Conservation (phyloP, 1,284 basidiomycete genomes). For the Caloboletus firmus region DNA sequence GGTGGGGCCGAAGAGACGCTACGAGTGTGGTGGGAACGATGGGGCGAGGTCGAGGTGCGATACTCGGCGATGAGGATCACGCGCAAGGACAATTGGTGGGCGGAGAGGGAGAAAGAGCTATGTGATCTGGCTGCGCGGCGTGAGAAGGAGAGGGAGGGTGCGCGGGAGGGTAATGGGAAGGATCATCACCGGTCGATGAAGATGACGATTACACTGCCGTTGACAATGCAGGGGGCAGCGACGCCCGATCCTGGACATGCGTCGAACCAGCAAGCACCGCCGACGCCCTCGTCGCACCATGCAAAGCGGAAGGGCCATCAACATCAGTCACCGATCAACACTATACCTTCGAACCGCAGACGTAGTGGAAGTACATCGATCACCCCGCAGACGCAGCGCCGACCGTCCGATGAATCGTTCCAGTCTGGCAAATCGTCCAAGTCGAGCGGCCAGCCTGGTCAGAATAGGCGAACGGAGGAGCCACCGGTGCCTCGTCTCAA, state of each 20-base stretch:
- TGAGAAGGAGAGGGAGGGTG: constrained; percentile 20
- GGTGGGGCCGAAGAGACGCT: constrained; percentile 65
- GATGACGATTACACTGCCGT: constrained; percentile 15
- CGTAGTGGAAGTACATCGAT: constrained; percentile 31
- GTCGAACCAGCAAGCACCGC: constrained; percentile 5
- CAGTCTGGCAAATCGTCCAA: constrained; percentile 42
- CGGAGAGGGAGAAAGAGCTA: constrained; percentile 34
- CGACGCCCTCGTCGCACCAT: constrained; percentile 13
- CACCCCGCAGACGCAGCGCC: constrained; percentile 20
- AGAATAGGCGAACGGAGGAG: too few species aligned
- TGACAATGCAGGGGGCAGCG: neutral
- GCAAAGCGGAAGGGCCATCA: constrained; percentile 26
- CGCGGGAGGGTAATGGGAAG: constrained; percentile 14
- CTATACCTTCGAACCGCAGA: constrained; percentile 19
- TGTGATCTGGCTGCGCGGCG: constrained; percentile 17
- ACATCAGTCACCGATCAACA: constrained; percentile 21
- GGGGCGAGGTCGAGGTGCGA: constrained; percentile 58
- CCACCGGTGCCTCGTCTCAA: constrained; percentile 34
- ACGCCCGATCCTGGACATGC: constrained; percentile 27
- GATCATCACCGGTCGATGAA: constrained; percentile 19
- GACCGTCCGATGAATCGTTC: constrained; percentile 41
- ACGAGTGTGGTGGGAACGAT: constrained; percentile 64
- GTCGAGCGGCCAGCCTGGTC: too few species aligned
- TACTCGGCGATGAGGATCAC: constrained; percentile 48
- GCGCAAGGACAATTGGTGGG: constrained; percentile 33